A percentile compares a stretch with the other conserved stretches of the same genome.
These are phyloP conservation scores for Leucosporidium creatinivorum DNA, from an alignment of 768 basidiomycete genomes.

Conservation along the genomic window DNA sequence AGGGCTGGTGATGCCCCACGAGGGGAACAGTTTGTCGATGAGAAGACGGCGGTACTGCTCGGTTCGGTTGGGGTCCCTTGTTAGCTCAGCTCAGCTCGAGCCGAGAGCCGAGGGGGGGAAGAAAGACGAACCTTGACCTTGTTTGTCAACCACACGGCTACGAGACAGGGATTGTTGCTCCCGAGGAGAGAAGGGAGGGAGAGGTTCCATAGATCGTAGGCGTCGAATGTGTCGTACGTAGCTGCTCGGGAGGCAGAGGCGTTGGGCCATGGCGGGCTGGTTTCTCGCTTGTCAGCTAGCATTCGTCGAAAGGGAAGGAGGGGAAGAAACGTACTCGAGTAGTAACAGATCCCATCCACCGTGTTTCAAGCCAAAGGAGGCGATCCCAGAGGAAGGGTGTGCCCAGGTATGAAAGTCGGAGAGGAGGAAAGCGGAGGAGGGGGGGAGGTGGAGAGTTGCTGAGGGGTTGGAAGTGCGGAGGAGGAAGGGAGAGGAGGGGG, in stretches of 20 bases:
- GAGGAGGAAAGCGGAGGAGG: not conserved
- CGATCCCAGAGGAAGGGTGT: not conserved
- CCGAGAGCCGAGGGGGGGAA: no score
- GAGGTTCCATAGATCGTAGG: slow-evolving; percentile 28
- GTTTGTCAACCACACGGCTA: slow-evolving; percentile 27
- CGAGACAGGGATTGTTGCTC: not conserved
- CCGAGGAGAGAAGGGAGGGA: slow-evolving; percentile 12
- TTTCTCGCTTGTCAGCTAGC: no score
- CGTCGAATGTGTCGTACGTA: slow-evolving; percentile 29
- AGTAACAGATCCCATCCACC: not conserved
- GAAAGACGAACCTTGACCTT: slow-evolving; percentile 17
- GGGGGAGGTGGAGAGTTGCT: not conserved
- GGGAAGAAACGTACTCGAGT: slow-evolving; percentile 18
- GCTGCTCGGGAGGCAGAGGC: slow-evolving; percentile 13
- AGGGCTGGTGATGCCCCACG: not conserved
- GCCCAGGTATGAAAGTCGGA: not conserved
- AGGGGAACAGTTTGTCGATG: slow-evolving; percentile 25
- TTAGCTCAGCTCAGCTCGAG: not conserved
- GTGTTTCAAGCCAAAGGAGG: not conserved
- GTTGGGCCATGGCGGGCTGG: slow-evolving; percentile 31
- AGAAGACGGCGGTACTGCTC: slow-evolving; percentile 24
- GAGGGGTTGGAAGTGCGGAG: not conserved
- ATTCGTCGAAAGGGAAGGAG: not conserved
- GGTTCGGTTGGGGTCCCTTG: no score
- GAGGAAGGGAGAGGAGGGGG: not conserved